Evolutionary conservation across 2,329 filamentous ascomycete species (phyloP).

Genomic region (Botrytis elliptica): DNA sequence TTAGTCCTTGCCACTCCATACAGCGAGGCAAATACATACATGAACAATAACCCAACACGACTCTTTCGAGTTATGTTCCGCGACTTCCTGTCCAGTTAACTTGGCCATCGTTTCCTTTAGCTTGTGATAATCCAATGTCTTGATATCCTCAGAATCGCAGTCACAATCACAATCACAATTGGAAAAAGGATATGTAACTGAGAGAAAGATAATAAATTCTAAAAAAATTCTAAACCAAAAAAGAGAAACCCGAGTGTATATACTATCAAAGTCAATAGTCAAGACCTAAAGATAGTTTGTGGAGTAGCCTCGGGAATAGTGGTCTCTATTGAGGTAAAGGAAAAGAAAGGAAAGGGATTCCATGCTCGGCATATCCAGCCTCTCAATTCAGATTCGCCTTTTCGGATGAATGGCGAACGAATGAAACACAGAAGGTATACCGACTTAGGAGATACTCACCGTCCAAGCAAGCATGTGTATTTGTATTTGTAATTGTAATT

Average conservation of each 20-base stretch:
- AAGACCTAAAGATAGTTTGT: not conserved
- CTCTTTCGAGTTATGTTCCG: constrained; percentile 74
- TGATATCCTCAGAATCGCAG: not conserved
- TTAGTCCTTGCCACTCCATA: constrained; percentile 23
- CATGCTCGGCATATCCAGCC: constrained; percentile 15
- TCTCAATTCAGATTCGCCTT: constrained; percentile 11
- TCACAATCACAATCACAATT: not conserved
- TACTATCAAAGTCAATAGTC: constrained; percentile 1
- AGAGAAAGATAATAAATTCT: not conserved
- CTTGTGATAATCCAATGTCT: not conserved
- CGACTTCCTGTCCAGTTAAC: constrained; percentile 56
- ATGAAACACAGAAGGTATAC: not conserved
- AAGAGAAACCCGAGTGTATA: not conserved
- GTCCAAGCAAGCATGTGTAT: not conserved
- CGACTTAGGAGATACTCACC: not conserved
- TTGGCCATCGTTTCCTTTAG: constrained; percentile 31
- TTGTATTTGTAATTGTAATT: not conserved
- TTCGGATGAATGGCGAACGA: constrained; percentile 24
- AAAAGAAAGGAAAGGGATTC: not conserved
- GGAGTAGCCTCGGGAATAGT: constrained; percentile 14
- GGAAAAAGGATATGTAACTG: not conserved
- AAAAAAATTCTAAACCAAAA: not conserved
- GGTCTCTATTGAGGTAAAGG: not conserved
- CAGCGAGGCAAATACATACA: constrained; percentile 44
- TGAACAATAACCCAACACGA: constrained; percentile 93